phyloP scores from a whole-genome alignment of 2,329 filamentous ascomycete genomes.

The Nothophoma quercina region DNA sequence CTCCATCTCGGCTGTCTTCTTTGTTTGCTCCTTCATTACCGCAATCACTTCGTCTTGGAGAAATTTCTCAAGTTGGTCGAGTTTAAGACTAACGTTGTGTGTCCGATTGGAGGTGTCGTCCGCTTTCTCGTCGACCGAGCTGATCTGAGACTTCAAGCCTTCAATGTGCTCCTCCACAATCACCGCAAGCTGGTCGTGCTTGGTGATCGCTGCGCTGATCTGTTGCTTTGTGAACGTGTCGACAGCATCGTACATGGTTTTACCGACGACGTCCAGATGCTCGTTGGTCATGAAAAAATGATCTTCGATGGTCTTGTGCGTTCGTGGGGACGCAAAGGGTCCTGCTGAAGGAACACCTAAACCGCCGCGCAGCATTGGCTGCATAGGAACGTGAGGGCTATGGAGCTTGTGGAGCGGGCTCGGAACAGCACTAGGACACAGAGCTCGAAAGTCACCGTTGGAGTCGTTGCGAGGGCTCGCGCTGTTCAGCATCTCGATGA shows the following conservation, averaged over 20 bases:
- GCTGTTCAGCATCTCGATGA: constrained; percentile 39
- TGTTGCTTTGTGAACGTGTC: constrained; percentile 24
- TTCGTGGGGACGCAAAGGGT: constrained; percentile 2
- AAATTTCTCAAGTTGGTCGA: constrained; percentile 37
- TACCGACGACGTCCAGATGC: constrained; percentile 45
- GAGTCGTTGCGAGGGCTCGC: constrained; percentile 28
- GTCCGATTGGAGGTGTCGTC: constrained; percentile 27
- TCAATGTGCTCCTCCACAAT: constrained; percentile 33
- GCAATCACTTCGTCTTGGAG: constrained; percentile 37
- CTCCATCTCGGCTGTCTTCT: constrained; percentile 35
- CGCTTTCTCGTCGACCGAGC: constrained; percentile 32
- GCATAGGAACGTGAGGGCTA: constrained; percentile 11
- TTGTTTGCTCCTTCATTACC: constrained; percentile 32
- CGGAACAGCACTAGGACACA: constrained; percentile 41
- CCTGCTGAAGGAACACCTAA: not conserved
- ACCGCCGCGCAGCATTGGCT: constrained; percentile 3
- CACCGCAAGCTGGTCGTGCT: constrained; percentile 29
- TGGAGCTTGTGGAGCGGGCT: constrained; percentile 37
- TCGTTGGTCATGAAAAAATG: constrained; percentile 48
- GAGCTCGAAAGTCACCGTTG: constrained; percentile 27
- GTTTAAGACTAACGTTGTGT: constrained; percentile 30
- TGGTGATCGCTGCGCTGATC: constrained; percentile 16
- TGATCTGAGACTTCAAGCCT: constrained; percentile 36
- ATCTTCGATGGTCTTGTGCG: constrained; percentile 30
- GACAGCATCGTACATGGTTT: constrained; percentile 37